These are phyloP conservation scores for Triticum urartu DNA, from an alignment of 176 grass and related monocot genomes.

Conservation along the genomic window DNA sequence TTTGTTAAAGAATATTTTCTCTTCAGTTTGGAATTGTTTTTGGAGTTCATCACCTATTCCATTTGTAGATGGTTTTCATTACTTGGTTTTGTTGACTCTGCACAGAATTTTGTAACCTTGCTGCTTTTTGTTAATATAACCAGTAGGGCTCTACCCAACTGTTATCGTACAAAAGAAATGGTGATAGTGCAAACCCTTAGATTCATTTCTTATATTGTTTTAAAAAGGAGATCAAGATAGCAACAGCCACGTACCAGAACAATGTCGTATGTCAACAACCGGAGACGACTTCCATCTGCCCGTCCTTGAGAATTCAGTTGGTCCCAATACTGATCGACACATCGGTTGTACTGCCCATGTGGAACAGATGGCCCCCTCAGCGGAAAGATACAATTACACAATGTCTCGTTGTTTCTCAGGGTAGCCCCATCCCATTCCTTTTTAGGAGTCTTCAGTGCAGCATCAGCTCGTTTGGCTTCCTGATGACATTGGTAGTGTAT, in stretches of 20 bases:
- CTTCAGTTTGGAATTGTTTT: background rate
- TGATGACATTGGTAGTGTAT: constrained; percentile 98
- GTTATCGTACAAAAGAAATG: constrained; percentile 21
- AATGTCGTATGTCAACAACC: constrained; percentile 91
- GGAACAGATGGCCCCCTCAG: constrained; percentile 80
- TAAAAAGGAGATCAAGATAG: background rate
- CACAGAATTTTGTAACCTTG: background rate
- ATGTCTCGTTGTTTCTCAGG: constrained; percentile 89
- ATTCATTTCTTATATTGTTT: background rate
- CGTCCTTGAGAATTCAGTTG: constrained; percentile 84
- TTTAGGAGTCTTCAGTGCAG: constrained; percentile 88
- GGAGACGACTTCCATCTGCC: constrained; percentile 80
- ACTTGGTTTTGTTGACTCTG: background rate
- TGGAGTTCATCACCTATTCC: background rate
- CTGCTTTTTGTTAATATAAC: background rate
- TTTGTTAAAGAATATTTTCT: no score
- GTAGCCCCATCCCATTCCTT: constrained; percentile 99
- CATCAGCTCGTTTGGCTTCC: constrained; percentile 93
- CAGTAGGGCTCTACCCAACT: background rate
- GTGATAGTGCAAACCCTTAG: background rate
- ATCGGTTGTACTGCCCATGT: constrained; percentile 73
- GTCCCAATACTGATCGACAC: constrained; percentile 97
- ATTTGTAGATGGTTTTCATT: background rate
- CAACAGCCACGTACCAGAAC: constrained; percentile 68
- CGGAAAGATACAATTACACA: constrained; percentile 98